Base-by-base conservation (phyloP, 176 grass and related monocot species). In the Oryza nivara region DNA sequence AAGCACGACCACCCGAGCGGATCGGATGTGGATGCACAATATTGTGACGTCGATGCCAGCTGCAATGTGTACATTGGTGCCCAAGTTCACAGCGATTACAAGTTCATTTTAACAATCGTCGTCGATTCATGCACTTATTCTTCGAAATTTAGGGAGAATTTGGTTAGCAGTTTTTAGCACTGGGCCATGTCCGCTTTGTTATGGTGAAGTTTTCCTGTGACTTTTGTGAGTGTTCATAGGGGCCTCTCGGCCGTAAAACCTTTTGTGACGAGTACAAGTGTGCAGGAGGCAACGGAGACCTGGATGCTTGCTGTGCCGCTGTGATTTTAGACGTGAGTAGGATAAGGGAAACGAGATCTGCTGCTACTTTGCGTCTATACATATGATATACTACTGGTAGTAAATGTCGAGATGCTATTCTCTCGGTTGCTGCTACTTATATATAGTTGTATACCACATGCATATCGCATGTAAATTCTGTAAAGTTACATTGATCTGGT, bases 11-110 rank as follows among this genome's bases (percentile, higher is more conserved):
- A 4, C 69, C 63, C 6, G 74, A 80, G 91, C 84, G 88, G 72
- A 91, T 76, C 83, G 86, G 86, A 88, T 96, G 94, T 72, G 81
- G 73, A 77, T 96, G 94, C 75, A 86, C 75, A 13, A 93, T 96
- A 78, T 85, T 96, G 68, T 96, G 88, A 96, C 83, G 44, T 78
- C 56, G 15, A 67, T 66, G 30, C 61, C 61, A 47, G 1, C 54
- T 34, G 2, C 75, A 25, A 48, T 35, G 68, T 88, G 86, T 90
- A 85, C 63, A 84, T 73, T 76, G 66, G 77, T 69, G 77, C 5
- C 63, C 63, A 41, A 80, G 70, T 44, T 74, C 80, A 80, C 64
- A 56, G 79, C 45, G 46, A 86, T 78, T 86, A 74, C 83, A 68
- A 84, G 77, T 91, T 84, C 60, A 48, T 67, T 56, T 83, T 76